Evolutionary conservation across 257 asterid species (phyloP).

Genomic region (Capsicum rhomboideum): DNA sequence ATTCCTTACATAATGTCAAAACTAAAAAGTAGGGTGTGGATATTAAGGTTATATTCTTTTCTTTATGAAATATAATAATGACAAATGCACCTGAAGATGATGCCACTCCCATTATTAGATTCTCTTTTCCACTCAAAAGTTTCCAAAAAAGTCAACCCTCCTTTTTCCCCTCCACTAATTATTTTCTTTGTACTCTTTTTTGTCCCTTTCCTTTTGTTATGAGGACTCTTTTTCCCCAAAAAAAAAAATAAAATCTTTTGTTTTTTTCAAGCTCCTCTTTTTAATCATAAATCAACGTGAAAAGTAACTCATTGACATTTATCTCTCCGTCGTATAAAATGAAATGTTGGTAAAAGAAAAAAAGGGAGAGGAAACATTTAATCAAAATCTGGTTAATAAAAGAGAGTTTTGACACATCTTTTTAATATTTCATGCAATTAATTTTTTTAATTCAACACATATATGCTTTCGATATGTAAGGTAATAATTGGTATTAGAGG

Average conservation of each 20-base stretch:
- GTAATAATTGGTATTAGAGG: no score
- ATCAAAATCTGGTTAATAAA: no score
- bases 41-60: not conserved
- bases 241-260: not conserved
- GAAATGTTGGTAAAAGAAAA: no score
- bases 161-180: not conserved
- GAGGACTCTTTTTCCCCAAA: not conserved
- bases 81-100: slow-evolving; percentile 2
- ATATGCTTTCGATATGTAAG: no score
- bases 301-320: not conserved
- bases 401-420: no score
- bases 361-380: no score
- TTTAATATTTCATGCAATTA: no score
- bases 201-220: not conserved
- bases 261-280: not conserved
- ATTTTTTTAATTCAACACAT: no score
- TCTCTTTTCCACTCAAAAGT: not conserved
- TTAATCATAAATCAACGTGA: not conserved
- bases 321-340: not conserved
- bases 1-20: slow-evolving; percentile 3
- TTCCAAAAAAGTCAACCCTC: not conserved
- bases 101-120: not conserved
- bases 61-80: not conserved
- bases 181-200: not conserved
- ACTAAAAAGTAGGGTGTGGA: not conserved